phyloP scores from a whole-genome alignment of 2,329 filamentous ascomycete genomes.

The Colletotrichum incanum region DNA sequence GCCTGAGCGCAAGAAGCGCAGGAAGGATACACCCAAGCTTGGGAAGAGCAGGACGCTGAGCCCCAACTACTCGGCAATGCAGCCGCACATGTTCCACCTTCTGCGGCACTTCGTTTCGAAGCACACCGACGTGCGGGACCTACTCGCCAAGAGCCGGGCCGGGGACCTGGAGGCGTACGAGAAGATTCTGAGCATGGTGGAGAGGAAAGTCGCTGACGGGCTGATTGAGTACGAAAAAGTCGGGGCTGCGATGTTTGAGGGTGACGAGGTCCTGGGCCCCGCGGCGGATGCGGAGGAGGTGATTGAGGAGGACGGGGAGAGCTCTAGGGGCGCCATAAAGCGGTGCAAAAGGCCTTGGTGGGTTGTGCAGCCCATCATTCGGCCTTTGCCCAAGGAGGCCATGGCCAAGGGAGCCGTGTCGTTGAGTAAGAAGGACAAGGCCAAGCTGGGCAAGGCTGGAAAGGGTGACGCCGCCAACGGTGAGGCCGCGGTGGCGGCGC shows the following conservation, averaged over 20 bases:
- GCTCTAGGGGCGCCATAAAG: slow-evolving; percentile 77
- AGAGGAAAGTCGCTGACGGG: slow-evolving; percentile 80
- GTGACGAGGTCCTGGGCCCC: slow-evolving; percentile 50
- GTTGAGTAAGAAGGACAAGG: slow-evolving; percentile 79
- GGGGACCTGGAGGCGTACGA: slow-evolving; percentile 86
- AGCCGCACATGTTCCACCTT: slow-evolving; percentile 94
- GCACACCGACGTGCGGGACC: slow-evolving; percentile 88
- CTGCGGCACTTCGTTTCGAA: slow-evolving; percentile 84
- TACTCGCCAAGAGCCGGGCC: slow-evolving; percentile 78
- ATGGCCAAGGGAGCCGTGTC: slow-evolving; percentile 84
- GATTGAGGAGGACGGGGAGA: slow-evolving; percentile 63
- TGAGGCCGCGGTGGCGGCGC: slow-evolving; percentile 4
- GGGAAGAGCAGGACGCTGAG: slow-evolving; percentile 68
- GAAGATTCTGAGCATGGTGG: slow-evolving; percentile 81
- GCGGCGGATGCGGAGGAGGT: slow-evolving; percentile 47
- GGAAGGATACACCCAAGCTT: slow-evolving; percentile 53
- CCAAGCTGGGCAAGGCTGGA: slow-evolving; percentile 56
- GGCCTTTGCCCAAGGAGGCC: slow-evolving; percentile 90
- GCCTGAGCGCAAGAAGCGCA: slow-evolving; percentile 68
- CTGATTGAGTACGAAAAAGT: slow-evolving; percentile 77
- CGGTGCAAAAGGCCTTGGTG: slow-evolving; percentile 88
- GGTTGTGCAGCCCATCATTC: slow-evolving; percentile 89
- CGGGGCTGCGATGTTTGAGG: slow-evolving; percentile 64
- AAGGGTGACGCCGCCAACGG: slow-evolving; percentile 45
- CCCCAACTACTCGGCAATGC: slow-evolving; percentile 84